Base-by-base conservation (phyloP, 148 eudicot species). In the Fagopyrum homotropicum region DNA sequence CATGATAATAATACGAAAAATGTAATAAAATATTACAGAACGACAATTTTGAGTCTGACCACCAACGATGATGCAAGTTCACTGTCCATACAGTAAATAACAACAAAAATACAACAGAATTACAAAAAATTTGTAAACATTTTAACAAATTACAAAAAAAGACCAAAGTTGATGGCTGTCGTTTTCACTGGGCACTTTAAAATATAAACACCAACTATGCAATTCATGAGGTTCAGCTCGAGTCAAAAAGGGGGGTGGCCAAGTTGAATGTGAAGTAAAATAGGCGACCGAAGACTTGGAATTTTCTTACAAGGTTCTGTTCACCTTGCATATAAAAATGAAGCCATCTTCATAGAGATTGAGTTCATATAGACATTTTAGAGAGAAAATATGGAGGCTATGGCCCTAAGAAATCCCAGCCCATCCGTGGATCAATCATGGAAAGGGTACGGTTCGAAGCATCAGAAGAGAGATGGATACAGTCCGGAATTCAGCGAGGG, bases 231-330 rank as follows among this genome's bases (percentile, higher is more conserved):
- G 45, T 30, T 40, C 6, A 66, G 19, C 45, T 14, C 71, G 17
- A 72, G 75, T 72, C 75, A 72, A 72, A 50, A 35, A 8, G 26
- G 26, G 40, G 54, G 75, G 45, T 19, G 75, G 56, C 57, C 54
- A 48, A 35, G 30, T 72, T 48, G 75, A 72, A 72, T n/a, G 5
- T 17, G 22, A 69, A 44, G 29, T 4, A 17, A 63, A 63, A 63
- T 22, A 4, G 19, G 9, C 45, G 17, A 49, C 59, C 40, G 14
- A 50, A 72, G 75, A 72, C 75, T 72, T 12, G 0, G 75, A 72
- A 12, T 46, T 4, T 72, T 30, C 75, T 19, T 4, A 35, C 22
- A 40, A 66, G 71, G 9, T 66, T 66, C 71, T 47, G 19, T 66
- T 66, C 71, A 40, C n/a, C 46, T 66, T 35, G 71, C 16, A 12